A percentile compares a stretch with the other conserved stretches of the same genome.
Conservation (phyloP, 805 yeast genomes). For the Brettanomyces custersianus region DNA sequence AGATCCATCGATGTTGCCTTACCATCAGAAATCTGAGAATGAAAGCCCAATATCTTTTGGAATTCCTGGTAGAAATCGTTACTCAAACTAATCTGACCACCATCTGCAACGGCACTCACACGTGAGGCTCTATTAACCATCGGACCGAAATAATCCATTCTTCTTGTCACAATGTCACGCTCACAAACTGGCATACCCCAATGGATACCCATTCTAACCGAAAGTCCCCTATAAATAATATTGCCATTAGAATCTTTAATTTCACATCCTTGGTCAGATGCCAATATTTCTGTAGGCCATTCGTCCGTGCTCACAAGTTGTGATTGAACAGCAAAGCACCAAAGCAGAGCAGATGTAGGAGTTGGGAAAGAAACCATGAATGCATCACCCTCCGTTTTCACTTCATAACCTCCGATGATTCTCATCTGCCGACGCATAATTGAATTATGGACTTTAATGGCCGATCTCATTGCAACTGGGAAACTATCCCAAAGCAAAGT, state of each 20-base stretch:
- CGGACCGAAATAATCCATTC: constrained; percentile 99
- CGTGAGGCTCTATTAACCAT: constrained; percentile 95
- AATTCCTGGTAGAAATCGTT: constrained; percentile 73
- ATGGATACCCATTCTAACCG: constrained; percentile 97
- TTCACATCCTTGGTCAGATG: constrained; percentile 76
- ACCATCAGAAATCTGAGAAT: constrained; percentile 29
- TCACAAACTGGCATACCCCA: constrained; percentile 98
- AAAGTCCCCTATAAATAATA: constrained; percentile 73
- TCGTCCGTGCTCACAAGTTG: constrained; percentile 70
- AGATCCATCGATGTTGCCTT: constrained; percentile 26
- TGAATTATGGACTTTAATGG: constrained; percentile 88
- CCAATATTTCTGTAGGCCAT: constrained; percentile 92
- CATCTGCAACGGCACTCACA: constrained; percentile 91
- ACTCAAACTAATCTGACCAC: constrained; percentile 92
- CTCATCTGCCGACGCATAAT: constrained; percentile 91
- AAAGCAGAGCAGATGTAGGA: constrained; percentile 77
- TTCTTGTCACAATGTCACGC: constrained; percentile 83
- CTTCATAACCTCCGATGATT: constrained; percentile 95
- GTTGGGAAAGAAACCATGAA: constrained; percentile 96
- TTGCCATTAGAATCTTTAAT: constrained; percentile 53
- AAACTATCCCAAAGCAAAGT: constrained; percentile 89
- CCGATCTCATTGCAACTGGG: constrained; percentile 93
- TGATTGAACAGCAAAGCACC: constrained; percentile 92
- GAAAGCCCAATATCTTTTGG: constrained; percentile 43
- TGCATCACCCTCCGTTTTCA: constrained; percentile 98